Evolutionary conservation across 2,329 filamentous ascomycete species (phyloP), one percentile per base, ranked within the genome.

Genomic region (Colletotrichum orbiculare): DNA sequence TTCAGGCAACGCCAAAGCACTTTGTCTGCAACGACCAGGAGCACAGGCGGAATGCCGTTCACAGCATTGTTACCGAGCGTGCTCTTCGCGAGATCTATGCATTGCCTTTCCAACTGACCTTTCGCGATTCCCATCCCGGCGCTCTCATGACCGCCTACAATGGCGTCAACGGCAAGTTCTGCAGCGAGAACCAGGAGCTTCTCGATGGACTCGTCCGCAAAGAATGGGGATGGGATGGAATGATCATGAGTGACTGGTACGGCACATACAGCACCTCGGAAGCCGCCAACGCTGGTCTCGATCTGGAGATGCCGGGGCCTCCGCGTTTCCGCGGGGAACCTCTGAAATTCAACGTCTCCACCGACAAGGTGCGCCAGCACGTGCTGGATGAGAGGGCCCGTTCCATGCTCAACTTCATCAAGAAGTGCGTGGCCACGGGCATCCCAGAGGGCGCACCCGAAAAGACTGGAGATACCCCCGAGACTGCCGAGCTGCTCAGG

Each of bases 1-100:
- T 88, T 41, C 82, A 84, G 69, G 85, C 86, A 4, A 84, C 84
- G 2, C 78, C 87, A 64, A 89, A 88, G 77, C 86, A 88, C 73
- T 88, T 87, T 72, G 82, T 87, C 17, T 87, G 84, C 74, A 88
- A 88, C 67, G 86, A 88, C 69, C 85, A 87, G 70, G 86, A 88
- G 72, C 83, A 87, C 69, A 82, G 81, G 73, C 80, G 86, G 15
- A 85, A 85, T 75, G 82, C 81, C 8, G 84, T 87, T 0, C 80
- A 87, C 67, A 81, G 80, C 62, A 82, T 86, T 49, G 74, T 88
- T 38, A 86, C 84, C 0, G 81, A 85, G 69, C 79, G 86, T 33
- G 85, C 85, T 10, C 75, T 88, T 62, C 81, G 86, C 39, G 86
- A 88, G 77, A 83, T 88, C 48, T 88, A 88, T 68, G 74, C 85